phyloP scores from a whole-genome alignment of 192 early-diverging fungal genomes.

The Mortierella claussenii region DNA sequence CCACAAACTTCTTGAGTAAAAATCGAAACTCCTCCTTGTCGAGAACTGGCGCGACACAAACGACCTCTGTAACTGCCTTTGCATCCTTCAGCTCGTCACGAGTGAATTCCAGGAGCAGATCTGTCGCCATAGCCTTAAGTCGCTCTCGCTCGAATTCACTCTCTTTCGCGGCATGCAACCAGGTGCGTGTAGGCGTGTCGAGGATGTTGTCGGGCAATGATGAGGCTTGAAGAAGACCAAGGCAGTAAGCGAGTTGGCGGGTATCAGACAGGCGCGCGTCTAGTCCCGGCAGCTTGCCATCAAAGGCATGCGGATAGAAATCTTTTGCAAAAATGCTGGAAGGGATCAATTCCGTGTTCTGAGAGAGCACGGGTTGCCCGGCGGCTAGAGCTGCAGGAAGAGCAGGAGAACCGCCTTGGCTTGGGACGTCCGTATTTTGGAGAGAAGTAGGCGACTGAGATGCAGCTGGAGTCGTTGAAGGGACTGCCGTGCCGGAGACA shows the following conservation, averaged over 20 bases:
- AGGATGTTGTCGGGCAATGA: background rate
- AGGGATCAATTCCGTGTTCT: no score
- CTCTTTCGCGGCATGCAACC: background rate
- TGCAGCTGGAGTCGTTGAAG: no score
- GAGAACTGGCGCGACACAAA: conserved; percentile 2
- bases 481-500: no score
- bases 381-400: no score
- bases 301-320: no score
- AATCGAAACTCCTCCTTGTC: background rate
- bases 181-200: background rate
- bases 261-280: background rate
- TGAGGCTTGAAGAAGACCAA: background rate
- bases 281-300: conserved; percentile 1
- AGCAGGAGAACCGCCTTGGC: no score
- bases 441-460: no score
- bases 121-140: background rate
- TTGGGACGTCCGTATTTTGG: no score
- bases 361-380: no score
- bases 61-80: background rate
- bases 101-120: conserved; percentile 2
- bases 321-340: no score
- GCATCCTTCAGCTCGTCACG: conserved; percentile 3
- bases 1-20: conserved; percentile 2
- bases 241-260: conserved; percentile 9
- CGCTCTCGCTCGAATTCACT: conserved; percentile 1